Evolutionary conservation across 768 basidiomycete species (phyloP), one percentile per base, ranked within the genome.

Genomic region (Lentinus brumalis): DNA sequence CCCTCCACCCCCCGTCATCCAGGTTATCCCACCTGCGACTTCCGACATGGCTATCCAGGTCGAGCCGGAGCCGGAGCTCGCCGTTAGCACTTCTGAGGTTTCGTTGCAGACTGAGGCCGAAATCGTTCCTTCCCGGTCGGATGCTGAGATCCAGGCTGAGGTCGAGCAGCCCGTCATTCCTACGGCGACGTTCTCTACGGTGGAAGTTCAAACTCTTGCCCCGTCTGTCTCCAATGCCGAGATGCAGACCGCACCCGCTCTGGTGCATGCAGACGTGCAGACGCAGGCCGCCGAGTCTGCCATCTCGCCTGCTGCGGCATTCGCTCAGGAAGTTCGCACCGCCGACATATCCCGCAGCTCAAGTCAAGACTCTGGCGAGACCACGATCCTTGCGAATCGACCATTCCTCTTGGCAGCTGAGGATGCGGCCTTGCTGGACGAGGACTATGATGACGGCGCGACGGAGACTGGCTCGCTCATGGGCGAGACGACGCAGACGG

Each of bases 401-500:
- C 53, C 56, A 6, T 53, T 26, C 21, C 21, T 46, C 9, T 52
- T 49, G 35, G 53, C 21, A 47, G 21, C 15, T 41, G 55, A 29
- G 58, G 66, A 50, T 71, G 66, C 14, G 76, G 76, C 2, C 77
- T 12, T 46, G 30, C 39, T 52, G 32, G 57, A 70, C 46, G 80
- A 81, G 18, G 81, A 79, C 30, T 61, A 74, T 4, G 76, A 79
- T 54, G 81, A 79, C 46, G 72, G 58, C 39, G 77, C 56, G 54
- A 85, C 83, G 11, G 86, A 87, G 75, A 88, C 87, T 0, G 89
- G 86, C 45, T 81, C 81, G 1, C 50, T 63, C 29, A 57, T 67
- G 40, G 62, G 62, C 40, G 89, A 86, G 52, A 83, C 84, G 0
- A 86, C 86, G 0, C 90, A 91, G 45, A 73, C 70, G 38, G 90